Evolutionary conservation across 768 basidiomycete species (phyloP).

Genomic region (Agrocybe pediades): DNA sequence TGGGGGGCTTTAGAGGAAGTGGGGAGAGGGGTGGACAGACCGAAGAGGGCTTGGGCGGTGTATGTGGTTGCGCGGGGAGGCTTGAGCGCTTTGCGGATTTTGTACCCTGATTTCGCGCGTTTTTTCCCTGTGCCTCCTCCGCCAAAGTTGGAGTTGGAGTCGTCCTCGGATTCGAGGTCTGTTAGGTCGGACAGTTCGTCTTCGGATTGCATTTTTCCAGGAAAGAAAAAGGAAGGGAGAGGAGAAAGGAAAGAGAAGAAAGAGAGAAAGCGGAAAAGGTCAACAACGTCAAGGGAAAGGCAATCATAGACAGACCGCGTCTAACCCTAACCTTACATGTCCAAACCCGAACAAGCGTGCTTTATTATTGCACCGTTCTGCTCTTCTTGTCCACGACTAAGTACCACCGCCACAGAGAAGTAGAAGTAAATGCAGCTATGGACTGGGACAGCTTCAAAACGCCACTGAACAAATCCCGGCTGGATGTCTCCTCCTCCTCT

Average conservation of each 20-base stretch:
- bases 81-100: slow-evolving; percentile 48
- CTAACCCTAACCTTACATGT: not conserved
- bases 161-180: slow-evolving; percentile 29
- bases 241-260: not conserved
- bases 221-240: not conserved
- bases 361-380: not conserved
- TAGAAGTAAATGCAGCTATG: slow-evolving; percentile 14
- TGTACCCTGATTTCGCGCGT: slow-evolving; percentile 27
- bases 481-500: slow-evolving; percentile 10
- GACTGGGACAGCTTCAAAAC: slow-evolving; percentile 24
- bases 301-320: no score
- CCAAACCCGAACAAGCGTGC: not conserved
- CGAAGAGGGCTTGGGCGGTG: slow-evolving; percentile 61
- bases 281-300: no score
- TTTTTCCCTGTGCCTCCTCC: slow-evolving; percentile 19
- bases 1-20: no score
- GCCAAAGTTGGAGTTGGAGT: slow-evolving; percentile 15
- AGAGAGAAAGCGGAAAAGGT: not conserved
- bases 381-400: not conserved
- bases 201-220: slow-evolving; percentile 16
- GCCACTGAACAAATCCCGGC: slow-evolving; percentile 17
- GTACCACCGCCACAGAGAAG: no score
- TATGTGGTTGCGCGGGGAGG: slow-evolving; percentile 63
- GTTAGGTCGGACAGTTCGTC: slow-evolving; percentile 37
- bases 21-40: no score